These are phyloP conservation scores for Acer negundo DNA, from an alignment of 345 rosid genomes.

Conservation along the genomic window DNA sequence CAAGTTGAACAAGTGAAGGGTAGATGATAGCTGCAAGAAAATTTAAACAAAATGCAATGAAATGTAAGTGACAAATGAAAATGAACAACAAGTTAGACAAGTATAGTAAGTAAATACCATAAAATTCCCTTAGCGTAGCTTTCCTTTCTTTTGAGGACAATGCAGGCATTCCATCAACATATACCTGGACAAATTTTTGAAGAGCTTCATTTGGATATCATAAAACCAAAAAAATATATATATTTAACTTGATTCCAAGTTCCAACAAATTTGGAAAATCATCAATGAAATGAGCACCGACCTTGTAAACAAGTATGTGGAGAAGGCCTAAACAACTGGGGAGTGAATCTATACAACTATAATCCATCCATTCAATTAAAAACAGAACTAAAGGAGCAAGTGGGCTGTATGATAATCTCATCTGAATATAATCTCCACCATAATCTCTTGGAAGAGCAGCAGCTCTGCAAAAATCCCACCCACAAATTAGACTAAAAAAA, in stretches of 20 bases:
- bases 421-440: constrained; percentile 50
- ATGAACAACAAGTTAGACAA: background rate
- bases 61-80: constrained; percentile 3
- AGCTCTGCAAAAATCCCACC: constrained; percentile 47
- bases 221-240: background rate
- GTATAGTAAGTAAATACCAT: constrained; percentile 41
- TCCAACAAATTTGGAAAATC: no score
- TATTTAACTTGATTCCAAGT: background rate
- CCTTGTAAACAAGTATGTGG: constrained; percentile 61
- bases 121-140: constrained; percentile 65
- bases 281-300: constrained; percentile 5
- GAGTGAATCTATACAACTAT: constrained; percentile 56
- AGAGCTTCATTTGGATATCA: constrained; percentile 9
- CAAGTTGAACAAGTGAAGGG: constrained; percentile 61
- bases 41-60: constrained; percentile 9
- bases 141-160: constrained; percentile 57
- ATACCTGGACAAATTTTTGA: constrained; percentile 39
- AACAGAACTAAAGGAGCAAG: constrained; percentile 58
- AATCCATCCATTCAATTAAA: constrained; percentile 73
- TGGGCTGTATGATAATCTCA: constrained; percentile 65
- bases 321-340: constrained; percentile 62
- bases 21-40: constrained; percentile 56
- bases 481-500: background rate
- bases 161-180: constrained; percentile 60
- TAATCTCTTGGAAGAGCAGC: constrained; percentile 56